These are phyloP conservation scores for Dactylellina leptospora DNA, from an alignment of 2,329 filamentous ascomycete genomes.

Conservation along the genomic window DNA sequence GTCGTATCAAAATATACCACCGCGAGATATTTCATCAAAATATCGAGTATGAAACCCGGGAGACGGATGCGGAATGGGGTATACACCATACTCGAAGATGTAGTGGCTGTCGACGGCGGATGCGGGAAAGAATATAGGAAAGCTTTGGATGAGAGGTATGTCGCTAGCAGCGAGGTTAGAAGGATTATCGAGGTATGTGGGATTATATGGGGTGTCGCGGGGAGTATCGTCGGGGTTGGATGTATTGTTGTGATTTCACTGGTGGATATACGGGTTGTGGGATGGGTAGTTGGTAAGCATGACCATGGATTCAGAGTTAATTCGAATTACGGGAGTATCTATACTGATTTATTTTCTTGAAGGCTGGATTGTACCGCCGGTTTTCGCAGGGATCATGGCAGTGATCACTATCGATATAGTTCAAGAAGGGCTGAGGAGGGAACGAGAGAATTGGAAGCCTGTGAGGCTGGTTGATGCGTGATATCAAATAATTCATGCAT, in stretches of 20 bases:
- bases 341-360: not conserved
- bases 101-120: constrained; percentile 72
- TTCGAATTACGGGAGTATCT: not conserved
- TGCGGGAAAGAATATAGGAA: constrained; percentile 67
- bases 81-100: constrained; percentile 74
- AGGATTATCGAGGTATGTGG: constrained; percentile 67
- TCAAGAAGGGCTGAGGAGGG: not conserved
- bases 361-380: not conserved
- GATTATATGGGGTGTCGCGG: constrained; percentile 67
- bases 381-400: not conserved
- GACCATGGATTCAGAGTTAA: not conserved
- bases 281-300: constrained; percentile 62
- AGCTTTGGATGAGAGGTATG: constrained; percentile 65
- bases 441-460: not conserved
- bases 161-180: constrained; percentile 67
- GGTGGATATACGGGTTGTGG: constrained; percentile 63
- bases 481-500: no score
- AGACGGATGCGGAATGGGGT: constrained; percentile 67
- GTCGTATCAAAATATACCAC: constrained; percentile 66
- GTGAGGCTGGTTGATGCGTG: no score
- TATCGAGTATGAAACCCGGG: not conserved
- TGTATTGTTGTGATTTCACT: constrained; percentile 65
- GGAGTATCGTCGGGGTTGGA: constrained; percentile 63
- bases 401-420: not conserved
- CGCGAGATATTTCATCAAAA: not conserved